Evolutionary conservation across 352 stramenopile species (phyloP).

Genomic region (Phytophthora agathidicida): DNA sequence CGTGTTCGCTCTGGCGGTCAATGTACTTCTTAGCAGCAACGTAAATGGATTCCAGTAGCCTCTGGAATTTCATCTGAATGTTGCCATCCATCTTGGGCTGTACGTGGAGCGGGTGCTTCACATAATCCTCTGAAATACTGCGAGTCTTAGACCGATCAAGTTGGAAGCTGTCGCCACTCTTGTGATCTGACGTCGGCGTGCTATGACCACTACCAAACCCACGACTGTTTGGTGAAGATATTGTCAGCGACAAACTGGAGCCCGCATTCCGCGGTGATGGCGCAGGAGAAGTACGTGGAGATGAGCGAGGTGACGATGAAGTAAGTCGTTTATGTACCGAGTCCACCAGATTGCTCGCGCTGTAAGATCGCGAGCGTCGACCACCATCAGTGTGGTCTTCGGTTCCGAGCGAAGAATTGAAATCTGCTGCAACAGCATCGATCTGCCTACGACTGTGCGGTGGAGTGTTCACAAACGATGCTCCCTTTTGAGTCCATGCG

Average conservation of each 20-base stretch:
- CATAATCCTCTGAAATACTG: conserved; percentile 83
- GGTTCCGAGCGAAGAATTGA: conserved; percentile 81
- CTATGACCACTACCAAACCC: conserved; percentile 65
- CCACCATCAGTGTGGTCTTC: conserved; percentile 59
- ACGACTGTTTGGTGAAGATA: conserved; percentile 76
- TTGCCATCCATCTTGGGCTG: conserved; percentile 88
- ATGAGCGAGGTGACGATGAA: conserved; percentile 69
- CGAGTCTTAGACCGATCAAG: conserved; percentile 62
- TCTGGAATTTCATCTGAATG: conserved; percentile 85
- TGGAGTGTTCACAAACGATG: conserved; percentile 88
- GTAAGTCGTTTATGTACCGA: conserved; percentile 83
- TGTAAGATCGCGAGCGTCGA: conserved; percentile 80
- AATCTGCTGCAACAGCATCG: conserved; percentile 86
- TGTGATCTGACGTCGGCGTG: conserved; percentile 69
- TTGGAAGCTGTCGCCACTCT: conserved; percentile 61
- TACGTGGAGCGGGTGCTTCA: conserved; percentile 52
- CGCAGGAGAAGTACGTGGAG: conserved; percentile 61
- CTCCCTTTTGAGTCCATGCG: conserved; percentile 85
- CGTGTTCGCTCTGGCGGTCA: conserved; percentile 67
- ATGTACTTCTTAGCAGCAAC: conserved; percentile 87
- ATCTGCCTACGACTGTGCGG: conserved; percentile 88
- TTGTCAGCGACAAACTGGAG: conserved; percentile 66
- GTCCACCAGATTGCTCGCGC: conserved; percentile 84
- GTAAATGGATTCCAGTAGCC: conserved; percentile 86
- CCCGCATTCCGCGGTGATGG: conserved; percentile 57